A percentile compares a stretch with the other conserved stretches of the same genome.
These are phyloP conservation scores for Aegilops longissima DNA, from an alignment of 176 grass and related monocot genomes.

Conservation along the genomic window DNA sequence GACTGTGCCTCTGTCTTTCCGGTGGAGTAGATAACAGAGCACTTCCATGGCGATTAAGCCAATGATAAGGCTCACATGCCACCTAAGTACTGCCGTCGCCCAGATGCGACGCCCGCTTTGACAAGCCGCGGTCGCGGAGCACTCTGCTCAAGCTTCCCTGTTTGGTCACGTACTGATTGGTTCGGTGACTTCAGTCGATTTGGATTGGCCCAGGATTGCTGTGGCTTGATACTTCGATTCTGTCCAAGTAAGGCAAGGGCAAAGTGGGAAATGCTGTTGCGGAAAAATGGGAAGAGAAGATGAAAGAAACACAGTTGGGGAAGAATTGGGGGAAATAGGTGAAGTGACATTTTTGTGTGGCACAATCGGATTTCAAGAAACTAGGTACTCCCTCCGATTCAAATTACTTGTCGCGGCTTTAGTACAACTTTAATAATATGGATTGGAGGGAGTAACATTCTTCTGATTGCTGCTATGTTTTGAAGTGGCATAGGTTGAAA, in stretches of 20 bases:
- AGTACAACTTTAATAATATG: too few relatives aligned
- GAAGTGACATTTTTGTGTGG: background rate
- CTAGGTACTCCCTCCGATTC: too few relatives aligned
- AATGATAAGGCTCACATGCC: conserved; percentile 27
- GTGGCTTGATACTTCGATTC: background rate
- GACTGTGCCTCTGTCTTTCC: conserved; percentile 10
- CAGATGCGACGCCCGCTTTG: background rate
- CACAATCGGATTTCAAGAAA: background rate
- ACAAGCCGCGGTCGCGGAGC: background rate
- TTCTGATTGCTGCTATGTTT: background rate
- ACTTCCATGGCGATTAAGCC: conserved; percentile 59
- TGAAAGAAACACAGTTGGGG: background rate
- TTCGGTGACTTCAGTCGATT: background rate
- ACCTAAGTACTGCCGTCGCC: background rate
- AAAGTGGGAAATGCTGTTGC: background rate
- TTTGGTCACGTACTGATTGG: background rate
- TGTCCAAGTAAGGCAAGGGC: background rate
- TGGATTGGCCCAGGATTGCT: background rate
- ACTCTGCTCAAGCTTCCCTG: background rate
- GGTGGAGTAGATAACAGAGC: conserved; percentile 60
- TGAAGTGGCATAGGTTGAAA: background rate
- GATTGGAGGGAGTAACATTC: background rate
- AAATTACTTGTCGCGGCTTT: too few relatives aligned
- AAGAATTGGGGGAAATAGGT: background rate
- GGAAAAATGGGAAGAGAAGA: background rate